These are phyloP conservation scores for Tricholoma furcatifolium DNA, from an alignment of 768 basidiomycete species.

Conservation along the genomic window DNA sequence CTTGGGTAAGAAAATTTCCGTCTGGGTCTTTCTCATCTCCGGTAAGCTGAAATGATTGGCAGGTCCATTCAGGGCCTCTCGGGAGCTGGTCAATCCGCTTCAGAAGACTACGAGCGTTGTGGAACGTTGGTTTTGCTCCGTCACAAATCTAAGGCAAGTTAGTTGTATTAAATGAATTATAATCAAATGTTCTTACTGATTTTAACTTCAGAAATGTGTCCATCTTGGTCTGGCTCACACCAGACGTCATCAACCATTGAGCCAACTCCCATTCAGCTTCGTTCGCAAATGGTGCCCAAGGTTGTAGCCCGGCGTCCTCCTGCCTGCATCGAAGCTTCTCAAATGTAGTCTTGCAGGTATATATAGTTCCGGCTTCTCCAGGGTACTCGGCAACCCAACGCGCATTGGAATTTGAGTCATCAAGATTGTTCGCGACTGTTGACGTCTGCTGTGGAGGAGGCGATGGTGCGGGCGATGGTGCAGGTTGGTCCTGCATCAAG, in stretches of 20 bases:
- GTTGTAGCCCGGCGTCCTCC: not conserved
- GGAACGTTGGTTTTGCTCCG: constrained; percentile 5
- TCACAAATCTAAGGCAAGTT: not conserved
- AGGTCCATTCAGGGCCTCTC: constrained; percentile 22
- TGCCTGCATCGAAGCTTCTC: not conserved
- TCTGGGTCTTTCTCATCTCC: constrained; percentile 8
- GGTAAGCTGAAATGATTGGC: constrained; percentile 11
- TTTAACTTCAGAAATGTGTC: too few relatives aligned
- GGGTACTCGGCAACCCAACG: constrained; percentile 3
- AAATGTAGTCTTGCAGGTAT: not conserved
- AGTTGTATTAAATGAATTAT: too few relatives aligned
- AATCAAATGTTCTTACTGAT: not conserved
- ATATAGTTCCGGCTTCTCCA: not conserved
- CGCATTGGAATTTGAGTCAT: not conserved
- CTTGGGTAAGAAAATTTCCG: constrained; percentile 7
- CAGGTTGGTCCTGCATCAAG: too few relatives aligned
- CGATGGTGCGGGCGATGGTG: too few relatives aligned
- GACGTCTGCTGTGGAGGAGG: too few relatives aligned
- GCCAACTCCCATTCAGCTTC: constrained; percentile 5
- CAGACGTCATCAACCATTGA: constrained; percentile 5
- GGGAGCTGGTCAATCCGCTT: constrained; percentile 22
- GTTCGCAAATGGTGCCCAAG: not conserved
- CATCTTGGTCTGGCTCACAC: constrained; percentile 2
- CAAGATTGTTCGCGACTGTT: too few relatives aligned
- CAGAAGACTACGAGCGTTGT: constrained; percentile 12